phyloP scores from a whole-genome alignment of 2,329 filamentous ascomycete species.

The Stromatinia cepivora region DNA sequence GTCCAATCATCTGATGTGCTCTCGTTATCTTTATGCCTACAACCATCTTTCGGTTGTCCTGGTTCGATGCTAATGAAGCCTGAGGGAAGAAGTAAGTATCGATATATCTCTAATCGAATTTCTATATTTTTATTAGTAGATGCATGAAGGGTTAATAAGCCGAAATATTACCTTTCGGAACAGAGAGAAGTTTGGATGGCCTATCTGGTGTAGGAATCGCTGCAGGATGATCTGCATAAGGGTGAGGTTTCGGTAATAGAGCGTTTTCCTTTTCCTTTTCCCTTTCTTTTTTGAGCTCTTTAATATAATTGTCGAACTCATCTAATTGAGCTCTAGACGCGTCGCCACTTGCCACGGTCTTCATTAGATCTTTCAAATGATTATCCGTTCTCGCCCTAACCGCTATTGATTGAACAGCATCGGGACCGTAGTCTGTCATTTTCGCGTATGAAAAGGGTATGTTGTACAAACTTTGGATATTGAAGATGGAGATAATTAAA shows the following conservation, averaged over 20 bases:
- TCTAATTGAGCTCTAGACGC: neutral
- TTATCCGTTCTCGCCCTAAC: neutral
- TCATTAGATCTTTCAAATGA: neutral
- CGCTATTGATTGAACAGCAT: neutral
- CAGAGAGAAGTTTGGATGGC: conserved; percentile 1
- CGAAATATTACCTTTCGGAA: neutral
- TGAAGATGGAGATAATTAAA: neutral
- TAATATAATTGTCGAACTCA: neutral
- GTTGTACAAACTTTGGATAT: neutral
- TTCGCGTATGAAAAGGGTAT: neutral
- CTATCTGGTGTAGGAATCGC: neutral
- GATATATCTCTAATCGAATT: conserved; percentile 21
- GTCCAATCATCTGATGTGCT: neutral
- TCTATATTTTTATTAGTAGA: conserved; percentile 3
- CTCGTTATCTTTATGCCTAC: neutral
- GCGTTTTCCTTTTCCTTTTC: neutral
- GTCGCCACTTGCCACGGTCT: neutral
- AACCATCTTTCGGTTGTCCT: neutral
- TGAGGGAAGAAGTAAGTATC: conserved; percentile 20
- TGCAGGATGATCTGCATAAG: conserved; percentile 13
- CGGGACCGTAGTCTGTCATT: neutral
- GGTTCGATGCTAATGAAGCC: neutral
- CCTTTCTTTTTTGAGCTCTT: too few relatives aligned
- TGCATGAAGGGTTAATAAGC: too few relatives aligned
- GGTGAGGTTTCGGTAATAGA: too few relatives aligned